Base-by-base conservation (phyloP, 2,329 filamentous ascomycete species). In the Fusarium penzigii region DNA sequence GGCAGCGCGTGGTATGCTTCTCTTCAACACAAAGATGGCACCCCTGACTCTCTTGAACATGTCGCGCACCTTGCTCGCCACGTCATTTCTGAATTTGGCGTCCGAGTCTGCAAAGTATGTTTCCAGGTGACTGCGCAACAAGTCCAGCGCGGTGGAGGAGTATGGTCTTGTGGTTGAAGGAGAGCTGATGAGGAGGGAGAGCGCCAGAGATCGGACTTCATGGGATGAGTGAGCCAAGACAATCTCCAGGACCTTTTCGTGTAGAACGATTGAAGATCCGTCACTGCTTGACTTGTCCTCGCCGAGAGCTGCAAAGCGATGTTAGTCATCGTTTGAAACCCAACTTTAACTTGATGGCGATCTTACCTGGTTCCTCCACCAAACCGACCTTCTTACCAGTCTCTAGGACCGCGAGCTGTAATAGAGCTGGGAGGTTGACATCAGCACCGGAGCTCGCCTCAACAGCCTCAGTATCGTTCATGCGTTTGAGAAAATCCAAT, bases 101-200 rank as follows among this genome's bases (percentile, higher is more conserved):
- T 97, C 92, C 1, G 89, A 85, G 57, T 97, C 92, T 3, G 90
- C 84, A 66, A 95, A 88, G 57, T 93, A 84, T 14, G 86, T 81
- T 1, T 82, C 79, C 4, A 97, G 72, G 52, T 90, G 84, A 34
- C 75, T 77, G 48, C 79, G 79, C 3, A 97, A 74, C 12, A 88
- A 78, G 3, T 73, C 69, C 3, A 97, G 76, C 0, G 86, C 80
- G 10, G 75, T 78, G 0, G 72, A 64, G 1, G 86, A 86, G 47
- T 95, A 86, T 1, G 91, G 88, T 47, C 84, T 85, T 3, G 89
- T 91, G 1, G 87, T 87, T 2, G 88, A 84, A 10, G 86, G 84
- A 0, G 90, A 93, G 10, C 87, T 86, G 12, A 91, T 83, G 8
- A 96, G 79, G 12, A 97, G 80, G 29, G 90, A 90, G 38, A 97